These are phyloP conservation scores for Hericium alpestre DNA, from an alignment of 768 basidiomycete genomes.

Conservation along the genomic window DNA sequence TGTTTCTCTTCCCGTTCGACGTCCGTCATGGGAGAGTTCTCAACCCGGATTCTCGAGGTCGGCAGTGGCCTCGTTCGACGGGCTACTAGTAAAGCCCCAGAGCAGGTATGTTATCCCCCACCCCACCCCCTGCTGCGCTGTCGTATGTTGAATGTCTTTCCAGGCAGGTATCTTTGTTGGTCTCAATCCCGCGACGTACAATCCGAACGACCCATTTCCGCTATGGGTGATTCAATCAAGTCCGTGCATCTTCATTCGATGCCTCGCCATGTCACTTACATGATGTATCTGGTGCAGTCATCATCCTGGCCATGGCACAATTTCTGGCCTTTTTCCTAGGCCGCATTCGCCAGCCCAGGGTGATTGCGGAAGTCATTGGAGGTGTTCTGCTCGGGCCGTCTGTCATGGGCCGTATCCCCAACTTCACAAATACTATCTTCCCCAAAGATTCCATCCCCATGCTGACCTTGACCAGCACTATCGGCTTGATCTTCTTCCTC, in stretches of 20 bases:
- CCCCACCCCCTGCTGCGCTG: not conserved
- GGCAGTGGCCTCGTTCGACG: constrained; percentile 26
- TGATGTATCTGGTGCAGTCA: constrained; percentile 29
- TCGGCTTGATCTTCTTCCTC: constrained; percentile 69
- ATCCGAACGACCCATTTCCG: constrained; percentile 53
- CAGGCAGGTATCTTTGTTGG: constrained; percentile 75
- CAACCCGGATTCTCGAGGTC: constrained; percentile 24
- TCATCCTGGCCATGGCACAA: constrained; percentile 77
- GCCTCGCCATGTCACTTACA: not conserved
- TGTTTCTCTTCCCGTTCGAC: constrained; percentile 1
- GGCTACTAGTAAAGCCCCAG: constrained; percentile 29
- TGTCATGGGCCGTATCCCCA: constrained; percentile 70
- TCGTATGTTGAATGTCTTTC: not conserved
- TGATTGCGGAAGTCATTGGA: constrained; percentile 87
- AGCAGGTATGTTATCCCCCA: constrained; percentile 9
- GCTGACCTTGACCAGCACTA: constrained; percentile 62
- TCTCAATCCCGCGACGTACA: constrained; percentile 57
- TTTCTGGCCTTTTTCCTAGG: constrained; percentile 52
- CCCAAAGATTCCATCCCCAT: constrained; percentile 35
- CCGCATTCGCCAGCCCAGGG: constrained; percentile 78
- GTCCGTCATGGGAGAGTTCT: constrained; percentile 38
- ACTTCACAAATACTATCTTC: constrained; percentile 40
- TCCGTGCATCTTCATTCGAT: constrained; percentile 22
- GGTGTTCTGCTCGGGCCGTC: constrained; percentile 72
- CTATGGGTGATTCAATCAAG: constrained; percentile 73